Percentiles rank a stretch among this genome's conserved stretches.
These are phyloP conservation scores for Canariomyces notabilis DNA, from an alignment of 2,329 filamentous ascomycete species.

Conservation along the genomic window DNA sequence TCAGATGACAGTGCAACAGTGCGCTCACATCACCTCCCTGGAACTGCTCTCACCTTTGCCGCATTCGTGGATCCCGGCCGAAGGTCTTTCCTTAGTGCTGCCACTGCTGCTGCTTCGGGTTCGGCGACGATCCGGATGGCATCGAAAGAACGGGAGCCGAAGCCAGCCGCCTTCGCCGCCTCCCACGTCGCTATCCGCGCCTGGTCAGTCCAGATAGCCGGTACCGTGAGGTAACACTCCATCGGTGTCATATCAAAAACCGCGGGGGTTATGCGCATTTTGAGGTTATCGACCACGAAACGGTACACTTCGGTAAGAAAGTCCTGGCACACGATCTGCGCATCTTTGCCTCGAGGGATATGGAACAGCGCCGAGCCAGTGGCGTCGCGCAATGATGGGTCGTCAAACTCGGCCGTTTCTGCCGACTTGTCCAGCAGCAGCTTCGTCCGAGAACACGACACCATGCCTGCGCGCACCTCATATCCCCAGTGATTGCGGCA, in stretches of 20 bases:
- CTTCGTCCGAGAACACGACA: neutral
- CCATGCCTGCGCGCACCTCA: neutral
- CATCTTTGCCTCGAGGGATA: neutral
- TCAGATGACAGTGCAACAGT: neutral
- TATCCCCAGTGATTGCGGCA: neutral
- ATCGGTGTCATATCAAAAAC: neutral
- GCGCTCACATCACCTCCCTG: no score
- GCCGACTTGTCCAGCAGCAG: neutral
- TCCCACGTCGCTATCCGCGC: neutral
- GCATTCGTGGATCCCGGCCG: neutral
- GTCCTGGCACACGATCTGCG: neutral
- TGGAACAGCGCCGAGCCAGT: neutral
- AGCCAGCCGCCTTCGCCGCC: neutral
- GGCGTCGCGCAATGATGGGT: neutral
- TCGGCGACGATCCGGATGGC: neutral
- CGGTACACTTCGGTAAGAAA: neutral
- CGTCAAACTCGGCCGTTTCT: constrained; percentile 1
- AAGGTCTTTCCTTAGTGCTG: neutral
- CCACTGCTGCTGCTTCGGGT: neutral
- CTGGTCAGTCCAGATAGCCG: constrained; percentile 1
- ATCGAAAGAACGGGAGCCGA: neutral
- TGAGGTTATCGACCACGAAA: neutral
- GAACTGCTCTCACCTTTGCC: neutral
- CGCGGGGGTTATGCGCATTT: neutral
- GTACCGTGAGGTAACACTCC: constrained; percentile 1